Conservation (phyloP, 805 yeast genomes). For the Saturnispora sekii region DNA sequence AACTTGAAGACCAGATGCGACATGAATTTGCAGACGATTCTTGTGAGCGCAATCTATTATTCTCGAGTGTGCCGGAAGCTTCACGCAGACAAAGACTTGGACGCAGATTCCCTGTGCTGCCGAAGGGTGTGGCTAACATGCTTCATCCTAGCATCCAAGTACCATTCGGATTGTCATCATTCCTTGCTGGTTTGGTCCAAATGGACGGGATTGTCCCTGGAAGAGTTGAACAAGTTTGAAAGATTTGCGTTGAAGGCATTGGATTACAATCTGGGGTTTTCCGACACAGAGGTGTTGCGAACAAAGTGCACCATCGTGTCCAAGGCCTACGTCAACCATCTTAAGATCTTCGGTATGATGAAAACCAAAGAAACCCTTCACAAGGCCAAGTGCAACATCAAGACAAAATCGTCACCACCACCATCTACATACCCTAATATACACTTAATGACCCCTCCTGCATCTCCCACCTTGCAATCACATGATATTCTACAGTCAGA, state of each 20-base stretch:
- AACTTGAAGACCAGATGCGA: conserved; percentile 6
- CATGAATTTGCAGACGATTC: neutral
- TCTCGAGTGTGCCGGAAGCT: neutral
- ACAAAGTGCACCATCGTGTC: neutral
- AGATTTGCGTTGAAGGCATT: conserved; percentile 40
- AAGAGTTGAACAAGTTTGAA: conserved; percentile 43
- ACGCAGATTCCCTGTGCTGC: conserved; percentile 29
- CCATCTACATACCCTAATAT: neutral
- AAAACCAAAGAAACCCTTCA: neutral
- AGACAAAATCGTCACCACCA: neutral
- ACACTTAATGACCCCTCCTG: neutral
- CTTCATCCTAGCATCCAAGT: conserved; percentile 64
- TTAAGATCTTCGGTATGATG: neutral
- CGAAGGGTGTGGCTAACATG: conserved; percentile 57
- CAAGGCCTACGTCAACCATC: conserved; percentile 1
- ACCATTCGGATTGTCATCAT: conserved; percentile 62
- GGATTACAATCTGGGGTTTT: conserved; percentile 39
- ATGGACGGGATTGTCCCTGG: conserved; percentile 52
- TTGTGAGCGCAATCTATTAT: neutral
- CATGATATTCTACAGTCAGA: too few relatives aligned
- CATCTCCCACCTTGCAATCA: neutral
- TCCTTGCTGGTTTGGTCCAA: conserved; percentile 64
- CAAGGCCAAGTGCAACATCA: neutral
- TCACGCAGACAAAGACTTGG: neutral
- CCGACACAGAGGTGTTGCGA: neutral